Base-by-base conservation (phyloP, 1,139 yeast species). In the Magnusiomyces sp. region DNA sequence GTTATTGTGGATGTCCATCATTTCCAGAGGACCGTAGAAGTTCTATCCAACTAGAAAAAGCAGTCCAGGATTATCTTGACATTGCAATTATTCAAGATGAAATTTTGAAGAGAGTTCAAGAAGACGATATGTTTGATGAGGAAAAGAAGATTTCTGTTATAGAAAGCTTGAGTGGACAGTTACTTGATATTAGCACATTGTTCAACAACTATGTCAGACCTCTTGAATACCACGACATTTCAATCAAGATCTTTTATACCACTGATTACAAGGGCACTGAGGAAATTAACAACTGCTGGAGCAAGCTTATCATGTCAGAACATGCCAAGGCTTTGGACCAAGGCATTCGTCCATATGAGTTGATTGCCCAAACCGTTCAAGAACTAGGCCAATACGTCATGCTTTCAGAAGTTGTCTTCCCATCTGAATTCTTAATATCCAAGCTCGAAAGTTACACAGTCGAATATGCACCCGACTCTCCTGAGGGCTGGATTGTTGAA, bases 41-140 rank as follows among this genome's bases (percentile, higher is more conserved):
- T 17, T 82, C 87, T 77, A 78, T 82, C 33, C 82, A 80, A 59
- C 72, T 92, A 52, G 76, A 88, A 1, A 73, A 80, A 10, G 72
- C 76, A 56, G 83, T 90, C 36, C 84, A 81, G 58, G 96, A 90
- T 62, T 76, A 85, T 48, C 79, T 90, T 60, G 95, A 87, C 48
- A 94, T 92, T 42, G 94, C 97, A 2, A 81, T 83, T 57, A 75
- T 92, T 47, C 98, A 92, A 67, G 85, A 88, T 63, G 97, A 90
- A 60, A 67, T 90, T 33, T 69, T 88, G 50, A 66, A 76, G 2
- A 71, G 80, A 5, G 78, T 89, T 23, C 68, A 71, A 47, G 67
- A 72, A 20, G 97, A 90, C 64, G 62, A 66, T 10, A 71, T 89
- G 59, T 71, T 88, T 49, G 70, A 68, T 43, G 70, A 68, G 2